Base-by-base conservation (phyloP, 768 basidiomycete genomes). In the Macrolepiota albuminosa region DNA sequence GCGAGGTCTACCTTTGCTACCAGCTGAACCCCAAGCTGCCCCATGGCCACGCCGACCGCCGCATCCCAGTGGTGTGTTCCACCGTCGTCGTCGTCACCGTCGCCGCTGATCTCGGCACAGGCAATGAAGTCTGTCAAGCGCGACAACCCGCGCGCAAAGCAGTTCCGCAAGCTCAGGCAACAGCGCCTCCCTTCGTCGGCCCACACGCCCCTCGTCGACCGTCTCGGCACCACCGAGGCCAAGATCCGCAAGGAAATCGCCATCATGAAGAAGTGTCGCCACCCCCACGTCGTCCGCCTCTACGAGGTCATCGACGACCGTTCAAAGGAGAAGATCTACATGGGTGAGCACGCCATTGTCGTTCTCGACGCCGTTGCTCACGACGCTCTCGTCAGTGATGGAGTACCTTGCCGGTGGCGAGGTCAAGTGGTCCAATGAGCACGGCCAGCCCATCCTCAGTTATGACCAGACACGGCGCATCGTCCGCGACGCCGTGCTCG, bases 381-480 rank as follows among this genome's bases (percentile, higher is more conserved):
- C 6, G 14, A 92, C 49, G 13, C 53, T 29, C 29, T 29, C 29
- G 4, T 55, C 66, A 96, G 95, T 98, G 39, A 91, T 99, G 86
- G 97, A 99, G 69, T 98, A 93, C 72, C 89, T 97, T 63, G 89
- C 86, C 11, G 95, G 95, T 11, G 97, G 97, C 26, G 95, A 98
- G 74, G 86, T 99, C 46, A 90, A 88, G 68, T 98, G 97, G 96
- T 81, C 85, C 59, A 82, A 84, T 54, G 76, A 75, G 6, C 65
- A 82, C 21, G 73, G 84, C 58, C 75, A 81, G 43, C 97, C 97
- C 21, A 79, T 90, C n/a, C 76, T 98, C 57, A 86, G 85, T 14
- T 83, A 96, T 16, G 84, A 84, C 55, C 92, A 98, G 70, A 88
- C 90, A 13, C 78, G 95, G 43, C 82, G 88, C 42, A 95, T 96